Evolutionary conservation across 2,329 filamentous ascomycete genomes (phyloP).

Genomic region (Zymoseptoria pseudotritici): DNA sequence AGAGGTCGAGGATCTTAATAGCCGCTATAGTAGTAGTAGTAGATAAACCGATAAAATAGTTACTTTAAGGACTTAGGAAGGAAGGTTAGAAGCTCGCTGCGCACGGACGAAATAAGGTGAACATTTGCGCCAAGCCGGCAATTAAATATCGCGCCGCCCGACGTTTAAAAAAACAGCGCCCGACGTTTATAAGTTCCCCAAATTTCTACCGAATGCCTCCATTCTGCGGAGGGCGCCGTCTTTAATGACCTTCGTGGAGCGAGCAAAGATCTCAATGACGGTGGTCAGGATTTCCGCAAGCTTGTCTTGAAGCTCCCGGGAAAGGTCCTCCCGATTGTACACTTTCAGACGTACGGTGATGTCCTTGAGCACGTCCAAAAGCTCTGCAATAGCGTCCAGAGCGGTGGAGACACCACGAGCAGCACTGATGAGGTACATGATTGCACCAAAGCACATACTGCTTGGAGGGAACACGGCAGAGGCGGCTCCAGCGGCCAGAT

Average conservation of each 20-base stretch:
- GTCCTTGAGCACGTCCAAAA: constrained; percentile 35
- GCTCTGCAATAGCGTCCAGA: constrained; percentile 41
- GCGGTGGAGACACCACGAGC: constrained; percentile 40
- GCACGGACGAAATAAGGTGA: too few species aligned
- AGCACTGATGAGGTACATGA: constrained; percentile 38
- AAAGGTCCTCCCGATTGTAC: constrained; percentile 36
- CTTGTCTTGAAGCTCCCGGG: constrained; percentile 33
- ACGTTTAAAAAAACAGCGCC: too few species aligned
- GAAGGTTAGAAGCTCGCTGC: too few species aligned
- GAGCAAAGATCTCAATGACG: constrained; percentile 40
- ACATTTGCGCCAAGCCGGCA: too few species aligned
- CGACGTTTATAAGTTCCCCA: too few species aligned
- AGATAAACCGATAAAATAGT: too few species aligned
- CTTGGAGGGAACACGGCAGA: constrained; percentile 37
- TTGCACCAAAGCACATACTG: constrained; percentile 38
- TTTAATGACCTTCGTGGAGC: constrained; percentile 38
- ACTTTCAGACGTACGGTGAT: constrained; percentile 35
- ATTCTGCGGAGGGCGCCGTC: constrained; percentile 28
- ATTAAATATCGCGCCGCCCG: too few species aligned
- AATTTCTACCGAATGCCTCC: constrained; percentile 37
- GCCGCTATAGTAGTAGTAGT: too few species aligned
- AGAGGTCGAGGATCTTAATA: too few species aligned
- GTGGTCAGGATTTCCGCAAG: constrained; percentile 38
- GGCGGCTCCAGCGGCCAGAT: constrained; percentile 32
- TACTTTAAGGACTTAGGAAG: too few species aligned